These are phyloP conservation scores for Gremmenia infestans DNA, from an alignment of 2,329 filamentous ascomycete genomes.

Conservation along the genomic window DNA sequence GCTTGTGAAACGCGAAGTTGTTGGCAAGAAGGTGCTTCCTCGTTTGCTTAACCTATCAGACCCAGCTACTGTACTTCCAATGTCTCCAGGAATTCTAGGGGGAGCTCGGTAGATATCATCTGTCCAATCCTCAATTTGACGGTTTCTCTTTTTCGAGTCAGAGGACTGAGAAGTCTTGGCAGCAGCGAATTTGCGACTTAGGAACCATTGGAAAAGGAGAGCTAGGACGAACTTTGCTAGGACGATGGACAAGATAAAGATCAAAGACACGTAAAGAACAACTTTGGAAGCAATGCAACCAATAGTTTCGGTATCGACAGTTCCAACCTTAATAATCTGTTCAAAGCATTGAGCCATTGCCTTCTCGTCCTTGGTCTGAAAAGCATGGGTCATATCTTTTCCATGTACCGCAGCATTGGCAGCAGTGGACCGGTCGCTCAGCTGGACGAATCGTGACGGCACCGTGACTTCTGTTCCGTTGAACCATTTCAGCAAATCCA, in stretches of 20 bases:
- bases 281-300: constrained; percentile 97
- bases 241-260: constrained; percentile 89
- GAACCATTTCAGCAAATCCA: constrained; percentile 87
- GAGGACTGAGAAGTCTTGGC: constrained; percentile 77
- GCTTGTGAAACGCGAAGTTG: constrained; percentile 89
- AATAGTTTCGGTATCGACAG: constrained; percentile 90
- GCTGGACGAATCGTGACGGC: constrained; percentile 72
- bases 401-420: constrained; percentile 65
- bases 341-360: constrained; percentile 79
- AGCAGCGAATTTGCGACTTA: constrained; percentile 80
- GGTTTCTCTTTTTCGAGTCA: constrained; percentile 76
- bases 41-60: constrained; percentile 74
- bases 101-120: constrained; percentile 96
- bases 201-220: constrained; percentile 92
- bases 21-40: constrained; percentile 78
- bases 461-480: constrained; percentile 73
- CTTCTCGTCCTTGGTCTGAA: constrained; percentile 76
- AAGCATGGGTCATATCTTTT: constrained; percentile 82
- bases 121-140: constrained; percentile 96
- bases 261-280: constrained; percentile 87
- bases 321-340: constrained; percentile 93
- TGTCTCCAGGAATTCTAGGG: constrained; percentile 71
- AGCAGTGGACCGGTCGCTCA: constrained; percentile 61
- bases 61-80: constrained; percentile 57
- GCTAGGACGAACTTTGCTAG: constrained; percentile 82